Percentiles rank a stretch among this genome's conserved stretches.
Conservation (phyloP, 768 basidiomycete genomes). For the Clavaria fumosa region DNA sequence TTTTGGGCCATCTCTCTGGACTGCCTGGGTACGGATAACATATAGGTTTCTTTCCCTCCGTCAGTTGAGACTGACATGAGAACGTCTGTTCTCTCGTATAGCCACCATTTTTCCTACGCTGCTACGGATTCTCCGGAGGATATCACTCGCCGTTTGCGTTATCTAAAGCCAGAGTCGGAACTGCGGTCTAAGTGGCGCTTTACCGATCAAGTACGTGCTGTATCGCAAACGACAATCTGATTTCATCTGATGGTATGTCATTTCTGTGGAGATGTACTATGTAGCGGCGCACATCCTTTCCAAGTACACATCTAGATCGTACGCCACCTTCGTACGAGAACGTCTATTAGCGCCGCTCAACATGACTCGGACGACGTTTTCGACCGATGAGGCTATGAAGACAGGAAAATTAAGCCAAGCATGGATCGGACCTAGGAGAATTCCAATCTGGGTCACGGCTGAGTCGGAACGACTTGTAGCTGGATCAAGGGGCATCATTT, state of each 20-base stretch:
- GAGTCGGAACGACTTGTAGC: slow-evolving; percentile 14
- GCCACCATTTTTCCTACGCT: slow-evolving; percentile 18
- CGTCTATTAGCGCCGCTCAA: slow-evolving; percentile 26
- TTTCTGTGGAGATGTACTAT: slow-evolving; percentile 22
- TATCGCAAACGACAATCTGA: too few relatives aligned
- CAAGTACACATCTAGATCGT: slow-evolving; percentile 14
- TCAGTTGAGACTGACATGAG: background rate
- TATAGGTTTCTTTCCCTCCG: background rate
- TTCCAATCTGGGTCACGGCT: slow-evolving; percentile 12
- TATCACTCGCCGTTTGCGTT: slow-evolving; percentile 13
- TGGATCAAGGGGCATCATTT: slow-evolving; percentile 30
- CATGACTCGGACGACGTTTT: slow-evolving; percentile 28
- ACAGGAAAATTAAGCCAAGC: slow-evolving; percentile 15
- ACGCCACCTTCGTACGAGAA: slow-evolving; percentile 24
- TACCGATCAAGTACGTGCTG: slow-evolving; percentile 20
- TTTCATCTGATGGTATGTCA: background rate
- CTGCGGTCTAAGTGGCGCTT: slow-evolving; percentile 20
- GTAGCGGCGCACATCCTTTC: slow-evolving; percentile 19
- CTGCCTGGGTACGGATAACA: slow-evolving; percentile 19
- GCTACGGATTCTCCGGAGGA: slow-evolving; percentile 14
- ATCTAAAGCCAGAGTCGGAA: slow-evolving; percentile 18
- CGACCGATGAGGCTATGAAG: slow-evolving; percentile 16
- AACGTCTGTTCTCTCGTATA: slow-evolving; percentile 6
- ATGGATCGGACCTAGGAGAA: slow-evolving; percentile 8
- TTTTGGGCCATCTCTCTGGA: slow-evolving; percentile 24